A percentile compares a stretch with the other conserved stretches of the same genome.
Evolutionary conservation across 2,329 filamentous ascomycete genomes (phyloP).

Genomic region (Cytospora schulzeri): DNA sequence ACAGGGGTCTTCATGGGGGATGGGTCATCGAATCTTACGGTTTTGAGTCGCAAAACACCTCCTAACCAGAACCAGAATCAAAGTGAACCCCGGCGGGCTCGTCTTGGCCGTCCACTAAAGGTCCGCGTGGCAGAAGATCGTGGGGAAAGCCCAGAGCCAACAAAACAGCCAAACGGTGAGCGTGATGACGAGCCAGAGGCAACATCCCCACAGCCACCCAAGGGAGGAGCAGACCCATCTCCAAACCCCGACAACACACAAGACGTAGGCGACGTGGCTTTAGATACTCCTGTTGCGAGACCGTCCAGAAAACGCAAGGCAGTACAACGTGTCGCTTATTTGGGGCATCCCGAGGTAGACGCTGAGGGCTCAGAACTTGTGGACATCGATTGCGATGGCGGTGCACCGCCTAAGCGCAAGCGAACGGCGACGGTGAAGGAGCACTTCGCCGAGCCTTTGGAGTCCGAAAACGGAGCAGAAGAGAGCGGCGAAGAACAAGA

Average conservation of each 20-base stretch:
- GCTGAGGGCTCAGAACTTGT: background rate
- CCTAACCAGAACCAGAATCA: slow-evolving; percentile 3
- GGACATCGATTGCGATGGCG: background rate
- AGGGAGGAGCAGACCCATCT: slow-evolving; percentile 2
- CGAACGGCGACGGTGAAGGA: slow-evolving; percentile 11
- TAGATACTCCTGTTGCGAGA: background rate
- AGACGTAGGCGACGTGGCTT: background rate
- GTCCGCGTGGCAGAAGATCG: too few relatives aligned
- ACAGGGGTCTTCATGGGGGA: slow-evolving; percentile 5
- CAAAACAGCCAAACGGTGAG: background rate
- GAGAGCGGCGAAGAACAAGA: slow-evolving; percentile 13
- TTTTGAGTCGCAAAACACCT: slow-evolving; percentile 9
- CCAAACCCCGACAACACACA: slow-evolving; percentile 2
- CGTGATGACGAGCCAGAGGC: background rate
- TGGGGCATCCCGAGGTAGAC: slow-evolving; percentile 1
- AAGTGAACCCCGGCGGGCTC: background rate
- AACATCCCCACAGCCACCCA: background rate
- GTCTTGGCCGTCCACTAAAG: slow-evolving; percentile 6
- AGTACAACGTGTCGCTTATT: slow-evolving; percentile 13
- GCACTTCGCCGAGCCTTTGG: background rate
- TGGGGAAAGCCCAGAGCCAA: background rate
- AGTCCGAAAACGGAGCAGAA: background rate
- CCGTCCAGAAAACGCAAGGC: slow-evolving; percentile 24
- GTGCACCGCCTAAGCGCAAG: slow-evolving; percentile 10
- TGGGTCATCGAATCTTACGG: slow-evolving; percentile 10